Conservation (phyloP, 495 filamentous ascomycete genomes). For the Penicillium tannophilum region DNA sequence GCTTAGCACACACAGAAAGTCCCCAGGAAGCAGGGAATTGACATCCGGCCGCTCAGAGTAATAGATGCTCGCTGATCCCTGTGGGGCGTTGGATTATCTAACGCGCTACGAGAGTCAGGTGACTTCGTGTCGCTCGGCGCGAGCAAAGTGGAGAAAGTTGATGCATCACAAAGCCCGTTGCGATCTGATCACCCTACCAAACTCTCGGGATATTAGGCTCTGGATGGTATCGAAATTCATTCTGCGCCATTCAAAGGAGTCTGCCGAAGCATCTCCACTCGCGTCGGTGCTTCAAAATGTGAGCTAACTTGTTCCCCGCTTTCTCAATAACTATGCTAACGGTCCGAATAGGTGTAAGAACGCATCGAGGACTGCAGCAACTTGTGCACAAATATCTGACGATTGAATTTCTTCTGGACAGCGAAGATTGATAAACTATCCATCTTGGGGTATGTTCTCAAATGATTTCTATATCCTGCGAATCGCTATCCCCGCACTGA, state of each 20-base stretch:
- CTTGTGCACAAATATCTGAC: slow-evolving; percentile 12
- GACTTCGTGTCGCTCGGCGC: slow-evolving; percentile 38
- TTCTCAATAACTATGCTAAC: background rate
- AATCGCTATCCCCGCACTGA: background rate
- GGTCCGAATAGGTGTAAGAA: slow-evolving; percentile 33
- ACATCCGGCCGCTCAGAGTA: slow-evolving; percentile 20
- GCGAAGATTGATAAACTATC: slow-evolving; percentile 87
- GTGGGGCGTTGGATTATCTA: slow-evolving; percentile 19
- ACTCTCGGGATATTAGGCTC: background rate
- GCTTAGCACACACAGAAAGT: slow-evolving; percentile 3
- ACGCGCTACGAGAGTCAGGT: slow-evolving; percentile 24
- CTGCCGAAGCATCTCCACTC: background rate
- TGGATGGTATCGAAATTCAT: background rate
- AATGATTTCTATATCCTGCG: background rate
- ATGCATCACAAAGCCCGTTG: slow-evolving; percentile 20
- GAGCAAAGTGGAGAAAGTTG: slow-evolving; percentile 24
- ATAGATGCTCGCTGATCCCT: slow-evolving; percentile 21
- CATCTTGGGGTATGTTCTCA: slow-evolving; percentile 65
- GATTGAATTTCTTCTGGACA: slow-evolving; percentile 14
- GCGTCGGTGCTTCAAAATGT: background rate
- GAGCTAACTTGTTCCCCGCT: background rate
- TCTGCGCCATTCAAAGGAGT: background rate
- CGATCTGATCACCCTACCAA: slow-evolving; percentile 15
- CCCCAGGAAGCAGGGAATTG: slow-evolving; percentile 14
- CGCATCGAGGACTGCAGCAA: background rate